Evolutionary conservation across 225 moss, liverwort and hornwort genomes (phyloP).

Genomic region (Sphagnum tenellum): DNA sequence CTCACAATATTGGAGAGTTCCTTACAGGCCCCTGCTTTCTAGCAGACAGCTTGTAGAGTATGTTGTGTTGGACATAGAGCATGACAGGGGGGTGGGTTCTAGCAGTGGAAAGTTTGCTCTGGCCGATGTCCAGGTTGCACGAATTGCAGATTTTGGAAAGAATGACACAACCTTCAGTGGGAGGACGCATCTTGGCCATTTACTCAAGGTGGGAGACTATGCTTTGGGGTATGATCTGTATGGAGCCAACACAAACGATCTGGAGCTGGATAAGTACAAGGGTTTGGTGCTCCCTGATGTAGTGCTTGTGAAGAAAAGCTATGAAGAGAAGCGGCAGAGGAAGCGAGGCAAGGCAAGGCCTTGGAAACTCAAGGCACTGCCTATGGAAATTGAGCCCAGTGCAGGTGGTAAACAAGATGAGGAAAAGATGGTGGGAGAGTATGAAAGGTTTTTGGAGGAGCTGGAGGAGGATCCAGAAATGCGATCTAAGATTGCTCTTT

Average conservation of each 20-base stretch:
- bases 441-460: conserved; percentile 93
- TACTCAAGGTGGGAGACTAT: conserved; percentile 82
- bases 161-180: conserved; percentile 78
- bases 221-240: conserved; percentile 87
- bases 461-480: conserved; percentile 95
- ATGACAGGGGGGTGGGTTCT: conserved; percentile 40
- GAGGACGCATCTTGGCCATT: conserved; percentile 77
- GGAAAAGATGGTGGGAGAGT: conserved; percentile 54
- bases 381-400: conserved; percentile 78
- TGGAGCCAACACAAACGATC: conserved; percentile 75
- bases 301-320: conserved; percentile 93
- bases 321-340: conserved; percentile 73
- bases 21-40: conserved; percentile 65
- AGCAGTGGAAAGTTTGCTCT: conserved; percentile 48
- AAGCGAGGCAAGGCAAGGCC: conserved; percentile 76
- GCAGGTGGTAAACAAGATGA: conserved; percentile 60
- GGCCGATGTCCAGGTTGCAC: conserved; percentile 86
- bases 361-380: conserved; percentile 92
- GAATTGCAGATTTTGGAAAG: conserved; percentile 83
- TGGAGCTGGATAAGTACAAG: conserved; percentile 76
- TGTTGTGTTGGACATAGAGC: conserved; percentile 75
- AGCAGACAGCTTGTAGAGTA: conserved; percentile 91
- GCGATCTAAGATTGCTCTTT: conserved; percentile 82
- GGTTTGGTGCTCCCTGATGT: conserved; percentile 74
- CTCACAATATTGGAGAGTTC: conserved; percentile 84